These are phyloP conservation scores for Rutstroemia sydowiana DNA, from an alignment of 2,329 filamentous ascomycete species.

Conservation along the genomic window DNA sequence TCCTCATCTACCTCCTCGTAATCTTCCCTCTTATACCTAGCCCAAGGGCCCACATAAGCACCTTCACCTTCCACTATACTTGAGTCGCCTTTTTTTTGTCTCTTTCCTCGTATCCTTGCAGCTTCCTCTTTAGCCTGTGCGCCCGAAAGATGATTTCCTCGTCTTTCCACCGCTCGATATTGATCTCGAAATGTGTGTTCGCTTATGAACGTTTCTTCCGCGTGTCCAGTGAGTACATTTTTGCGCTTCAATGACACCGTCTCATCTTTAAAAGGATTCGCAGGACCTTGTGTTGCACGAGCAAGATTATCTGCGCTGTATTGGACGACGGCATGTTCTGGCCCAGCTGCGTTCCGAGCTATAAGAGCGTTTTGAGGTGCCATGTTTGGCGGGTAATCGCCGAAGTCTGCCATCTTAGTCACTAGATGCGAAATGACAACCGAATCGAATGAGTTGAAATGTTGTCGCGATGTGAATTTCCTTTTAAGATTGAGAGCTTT, in stretches of 20 bases:
- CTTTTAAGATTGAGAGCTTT: no score
- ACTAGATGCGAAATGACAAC: neutral
- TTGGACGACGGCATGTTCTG: slow-evolving; percentile 53
- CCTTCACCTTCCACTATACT: slow-evolving; percentile 78
- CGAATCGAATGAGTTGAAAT: neutral
- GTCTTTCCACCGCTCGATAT: slow-evolving; percentile 74
- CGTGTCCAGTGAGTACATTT: slow-evolving; percentile 76
- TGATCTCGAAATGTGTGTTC: slow-evolving; percentile 85
- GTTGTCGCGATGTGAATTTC: neutral
- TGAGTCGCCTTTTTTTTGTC: slow-evolving; percentile 80
- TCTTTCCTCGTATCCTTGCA: slow-evolving; percentile 58
- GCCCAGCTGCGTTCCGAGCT: slow-evolving; percentile 45
- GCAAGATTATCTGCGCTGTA: slow-evolving; percentile 69
- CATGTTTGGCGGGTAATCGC: slow-evolving; percentile 60
- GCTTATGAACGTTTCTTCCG: slow-evolving; percentile 81
- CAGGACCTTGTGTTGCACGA: slow-evolving; percentile 58
- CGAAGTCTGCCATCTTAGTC: slow-evolving; percentile 50
- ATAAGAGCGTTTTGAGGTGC: slow-evolving; percentile 56
- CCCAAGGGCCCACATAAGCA: slow-evolving; percentile 93
- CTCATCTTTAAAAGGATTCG: slow-evolving; percentile 67
- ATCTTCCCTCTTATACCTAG: slow-evolving; percentile 66
- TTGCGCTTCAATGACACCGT: slow-evolving; percentile 61
- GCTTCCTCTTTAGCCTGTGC: slow-evolving; percentile 62
- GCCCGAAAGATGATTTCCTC: slow-evolving; percentile 46
- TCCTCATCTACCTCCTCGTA: slow-evolving; percentile 69